Base-by-base conservation (phyloP, 2,329 filamentous ascomycete species). In the Calycina herbarum region DNA sequence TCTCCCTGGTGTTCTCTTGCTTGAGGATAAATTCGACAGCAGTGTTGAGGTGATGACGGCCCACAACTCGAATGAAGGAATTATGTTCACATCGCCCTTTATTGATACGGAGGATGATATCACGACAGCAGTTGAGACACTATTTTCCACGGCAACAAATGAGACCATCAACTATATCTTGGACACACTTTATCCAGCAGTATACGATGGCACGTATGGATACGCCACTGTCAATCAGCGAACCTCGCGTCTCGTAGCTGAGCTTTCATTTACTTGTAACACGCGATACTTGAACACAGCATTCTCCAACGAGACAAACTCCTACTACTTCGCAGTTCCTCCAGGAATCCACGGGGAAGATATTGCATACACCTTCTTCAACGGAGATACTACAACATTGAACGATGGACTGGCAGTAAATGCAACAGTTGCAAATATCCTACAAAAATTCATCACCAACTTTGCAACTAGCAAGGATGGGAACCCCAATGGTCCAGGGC, bases 281-380 rank as follows among this genome's bases (percentile, higher is more conserved):
- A 80, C 83, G 15, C 78, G 81, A 70, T 85, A 79, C 70, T 76
- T 87, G 3, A 78, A 79, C 63, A 76, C 74, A 1, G 83, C 80
- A 7, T 81, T 77, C 73, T 70, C 72, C 11, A 82, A 83, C 73
- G 61, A 78, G 10, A 82, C 82, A 0, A 83, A 82, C 72, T 77
- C 78, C 1, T 86, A 87, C 75, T 74, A 82, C 29, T 87, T 86
- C 71, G 77, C 79, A 27, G 78, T 85, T 0, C 81, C 81, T 0
- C 84, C 84, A 0, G 83, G 78, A 7, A 76, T 84, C 42, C 85
- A 88, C 71, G 83, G 80, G 20, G 73, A 79, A 61, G 85, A 87
- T 68, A 69, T 85, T 3, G 66, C 78, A 0, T 86, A 84, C 69
- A 84, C 82, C 0, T 86, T 82, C 75, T 87, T 80, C 75, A 79